These are phyloP conservation scores for Aciculoconidium aculeatum DNA, from an alignment of 805 yeast species.

Conservation along the genomic window DNA sequence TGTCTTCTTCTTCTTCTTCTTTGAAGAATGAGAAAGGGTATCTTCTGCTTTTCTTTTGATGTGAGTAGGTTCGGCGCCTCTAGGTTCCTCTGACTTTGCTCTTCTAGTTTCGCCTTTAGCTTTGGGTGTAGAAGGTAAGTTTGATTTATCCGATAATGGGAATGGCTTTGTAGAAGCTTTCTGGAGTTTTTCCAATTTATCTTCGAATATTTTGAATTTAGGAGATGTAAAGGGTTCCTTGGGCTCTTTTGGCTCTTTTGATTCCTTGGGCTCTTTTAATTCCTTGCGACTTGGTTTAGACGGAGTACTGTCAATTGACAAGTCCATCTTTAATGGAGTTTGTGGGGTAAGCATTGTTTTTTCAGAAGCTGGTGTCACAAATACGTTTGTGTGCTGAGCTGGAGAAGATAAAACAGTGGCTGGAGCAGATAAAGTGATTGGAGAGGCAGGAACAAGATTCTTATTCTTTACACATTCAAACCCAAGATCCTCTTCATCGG, in stretches of 20 bases:
- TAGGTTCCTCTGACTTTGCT: conserved; percentile 34
- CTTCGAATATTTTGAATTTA: conserved; percentile 11
- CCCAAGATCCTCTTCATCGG: conserved; percentile 39
- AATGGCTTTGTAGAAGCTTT: not conserved
- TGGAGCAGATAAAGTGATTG: not conserved
- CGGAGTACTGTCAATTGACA: too few species aligned
- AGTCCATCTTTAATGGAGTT: too few species aligned
- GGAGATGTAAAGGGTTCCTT: conserved; percentile 2
- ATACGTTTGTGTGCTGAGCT: too few species aligned
- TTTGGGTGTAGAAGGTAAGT: conserved; percentile 12
- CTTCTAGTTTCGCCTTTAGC: too few species aligned
- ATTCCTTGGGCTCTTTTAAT: not conserved
- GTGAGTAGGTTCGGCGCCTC: too few species aligned
- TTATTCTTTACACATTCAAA: conserved; percentile 1
- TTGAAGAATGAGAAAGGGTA: too few species aligned
- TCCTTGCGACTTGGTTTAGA: too few species aligned
- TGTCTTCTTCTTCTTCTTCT: conserved; percentile 18
- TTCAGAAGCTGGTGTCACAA: too few species aligned
- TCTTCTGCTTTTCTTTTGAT: conserved; percentile 12
- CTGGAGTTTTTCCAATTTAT: conserved; percentile 4
- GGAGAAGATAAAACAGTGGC: too few species aligned
- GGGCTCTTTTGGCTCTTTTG: not conserved
- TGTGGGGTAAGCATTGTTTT: too few species aligned
- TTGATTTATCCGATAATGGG: not conserved
- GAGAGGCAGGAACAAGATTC: not conserved